A percentile compares a stretch with the other conserved stretches of the same genome.
phyloP scores from a whole-genome alignment of 2,329 filamentous ascomycete genomes.

The Ascochyta koolunga region DNA sequence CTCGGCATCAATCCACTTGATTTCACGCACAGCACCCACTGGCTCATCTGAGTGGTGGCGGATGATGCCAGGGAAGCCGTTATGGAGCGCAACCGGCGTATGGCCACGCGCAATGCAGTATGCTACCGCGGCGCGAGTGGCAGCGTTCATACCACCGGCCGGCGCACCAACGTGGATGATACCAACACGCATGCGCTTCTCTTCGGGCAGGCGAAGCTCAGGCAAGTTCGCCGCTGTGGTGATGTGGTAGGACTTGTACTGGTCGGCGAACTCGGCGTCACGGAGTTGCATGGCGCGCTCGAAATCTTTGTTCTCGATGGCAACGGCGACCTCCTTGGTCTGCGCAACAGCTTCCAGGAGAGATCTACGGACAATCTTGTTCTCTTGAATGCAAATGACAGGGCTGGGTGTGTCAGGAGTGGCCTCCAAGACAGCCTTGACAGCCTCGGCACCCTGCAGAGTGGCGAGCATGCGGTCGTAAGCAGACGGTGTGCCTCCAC shows the following conservation, averaged over 20 bases:
- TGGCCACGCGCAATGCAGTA: conserved; percentile 94
- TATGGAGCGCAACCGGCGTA: conserved; percentile 89
- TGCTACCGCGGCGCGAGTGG: conserved; percentile 88
- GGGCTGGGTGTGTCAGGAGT: conserved; percentile 89
- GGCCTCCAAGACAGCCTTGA: conserved; percentile 42
- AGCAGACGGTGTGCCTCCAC: conserved; percentile 88
- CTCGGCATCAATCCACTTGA: conserved; percentile 93
- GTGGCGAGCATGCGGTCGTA: conserved; percentile 95
- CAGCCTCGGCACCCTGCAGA: conserved; percentile 66
- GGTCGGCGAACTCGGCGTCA: conserved; percentile 92
- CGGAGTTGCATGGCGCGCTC: conserved; percentile 84
- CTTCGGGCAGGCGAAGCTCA: conserved; percentile 68
- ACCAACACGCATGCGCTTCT: conserved; percentile 88
- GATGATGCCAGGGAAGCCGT: conserved; percentile 92
- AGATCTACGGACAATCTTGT: conserved; percentile 92
- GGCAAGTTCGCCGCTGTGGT: conserved; percentile 83
- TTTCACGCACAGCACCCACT: conserved; percentile 79
- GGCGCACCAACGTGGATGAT: conserved; percentile 97
- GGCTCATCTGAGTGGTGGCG: conserved; percentile 88
- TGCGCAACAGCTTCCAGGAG: conserved; percentile 86
- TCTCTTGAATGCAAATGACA: conserved; percentile 96
- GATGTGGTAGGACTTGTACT: conserved; percentile 87
- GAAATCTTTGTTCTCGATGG: conserved; percentile 86
- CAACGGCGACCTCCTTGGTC: conserved; percentile 82
- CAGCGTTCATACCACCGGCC: conserved; percentile 97